Base-by-base conservation (phyloP, 2,329 filamentous ascomycete species). In the Remersonia thermophila region DNA sequence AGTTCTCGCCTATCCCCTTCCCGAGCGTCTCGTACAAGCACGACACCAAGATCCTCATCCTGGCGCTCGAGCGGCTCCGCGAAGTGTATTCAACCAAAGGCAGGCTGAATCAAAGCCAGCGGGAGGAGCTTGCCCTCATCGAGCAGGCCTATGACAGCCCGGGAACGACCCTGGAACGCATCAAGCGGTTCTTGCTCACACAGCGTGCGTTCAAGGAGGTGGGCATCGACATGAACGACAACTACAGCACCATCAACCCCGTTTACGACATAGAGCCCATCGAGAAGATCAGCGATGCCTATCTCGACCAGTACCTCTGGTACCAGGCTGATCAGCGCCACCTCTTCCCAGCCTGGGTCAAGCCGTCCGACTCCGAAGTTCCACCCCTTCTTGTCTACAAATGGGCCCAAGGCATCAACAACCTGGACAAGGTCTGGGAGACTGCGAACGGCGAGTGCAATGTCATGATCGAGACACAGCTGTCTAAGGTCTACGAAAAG, bases 401-500 rank as follows among this genome's bases (percentile, higher is more conserved):
- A 60, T 98, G 93, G 93, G 87, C 91, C 1, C 93, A 98, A 57
- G 91, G 91, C 34, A 96, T 98, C 67, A 98, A 98, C 67, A 98
- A 98, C 54, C 66, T 98, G 32, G 83, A 86, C 51, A 83, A 85
- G 47, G 87, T 98, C 18, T 98, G 91, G 91, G 83, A 93, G 52
- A 83, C 83, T 14, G 76, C 84, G 30, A 81, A 96, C 50, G 91
- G 91, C 44, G 87, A 98, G 59, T 96, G 89, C 60, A 95, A 95
- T 49, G 91, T 98, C 44, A 86, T 98, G 80, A 87, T 98, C 35
- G 91, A 98, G 64, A 98, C 93, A 0, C 83, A 95, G 50, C 66
- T 98, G 3, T 95, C 91, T n/a, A 98, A 98, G 62, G 87, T 98
- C 31, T 98, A 98, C 48, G 91, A 98, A 64, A 98, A 98, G 72